Conservation (phyloP, 345 rosid species). For the Brassica incana region DNA sequence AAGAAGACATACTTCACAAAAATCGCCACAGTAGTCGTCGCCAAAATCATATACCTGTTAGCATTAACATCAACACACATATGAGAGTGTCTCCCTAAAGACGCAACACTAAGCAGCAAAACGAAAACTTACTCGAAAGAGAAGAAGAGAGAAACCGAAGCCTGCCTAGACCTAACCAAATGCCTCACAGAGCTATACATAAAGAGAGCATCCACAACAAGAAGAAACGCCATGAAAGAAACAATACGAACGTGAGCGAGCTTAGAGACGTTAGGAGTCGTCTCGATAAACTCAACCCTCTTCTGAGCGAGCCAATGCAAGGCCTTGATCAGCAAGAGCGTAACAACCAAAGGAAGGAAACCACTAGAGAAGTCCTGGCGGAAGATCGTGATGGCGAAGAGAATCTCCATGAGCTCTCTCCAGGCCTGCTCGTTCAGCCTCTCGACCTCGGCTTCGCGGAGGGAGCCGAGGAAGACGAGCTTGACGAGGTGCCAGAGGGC, state of each 20-base stretch:
- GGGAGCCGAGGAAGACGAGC: constrained; percentile 51
- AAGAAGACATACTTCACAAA: constrained; percentile 84
- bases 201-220: constrained; percentile 69
- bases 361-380: constrained; percentile 85
- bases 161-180: constrained; percentile 67
- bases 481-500: background rate
- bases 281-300: constrained; percentile 94
- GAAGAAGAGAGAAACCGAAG: constrained; percentile 90
- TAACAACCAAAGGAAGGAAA: constrained; percentile 82
- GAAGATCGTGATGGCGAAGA: constrained; percentile 92
- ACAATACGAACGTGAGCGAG: constrained; percentile 74
- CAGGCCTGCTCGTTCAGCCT: constrained; percentile 91
- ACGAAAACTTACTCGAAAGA: constrained; percentile 75
- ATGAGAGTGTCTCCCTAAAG: background rate
- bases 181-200: constrained; percentile 66
- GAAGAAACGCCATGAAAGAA: constrained; percentile 81
- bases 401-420: constrained; percentile 97
- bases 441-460: constrained; percentile 94
- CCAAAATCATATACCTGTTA: constrained; percentile 90
- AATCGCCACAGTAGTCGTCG: constrained; percentile 83
- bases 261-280: constrained; percentile 78
- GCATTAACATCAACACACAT: background rate
- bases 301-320: constrained; percentile 97
- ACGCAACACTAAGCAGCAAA: background rate
- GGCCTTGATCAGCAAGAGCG: constrained; percentile 74